Evolutionary conservation across 2,329 filamentous ascomycete species (phyloP), one percentile per base, ranked within the genome.

Genomic region (Fusarium sp.): DNA sequence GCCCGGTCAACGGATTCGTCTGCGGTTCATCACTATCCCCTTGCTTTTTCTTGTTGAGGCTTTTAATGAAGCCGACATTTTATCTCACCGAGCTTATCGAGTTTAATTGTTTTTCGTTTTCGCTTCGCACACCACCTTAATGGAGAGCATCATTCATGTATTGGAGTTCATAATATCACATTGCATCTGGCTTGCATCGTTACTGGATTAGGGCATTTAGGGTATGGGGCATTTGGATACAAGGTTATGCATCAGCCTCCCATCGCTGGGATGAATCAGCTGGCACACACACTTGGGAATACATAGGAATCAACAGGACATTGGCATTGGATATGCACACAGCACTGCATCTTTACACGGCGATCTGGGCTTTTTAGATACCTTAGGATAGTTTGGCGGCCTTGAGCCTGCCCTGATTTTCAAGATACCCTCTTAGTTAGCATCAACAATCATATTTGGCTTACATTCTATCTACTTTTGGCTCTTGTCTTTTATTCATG

Each of bases 371-470:
- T 48, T 51, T 27, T 54, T 68, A 70, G 67, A 70, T 70, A 70
- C 67, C 63, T 70, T 70, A 68, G 67, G 66, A 69, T 70, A 70
- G 66, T 54, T 58, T 40, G 59, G 59, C 58, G 63, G 67, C 63
- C 41, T 52, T 33, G 54, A 42, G 63, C 55, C 52, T 37, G 66
- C 66, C 57, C 43, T 67, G 66, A 66, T 64, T 70, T 67, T 61
- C 45, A 37, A 70, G 67, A 70, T 70, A 70, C 67, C 67, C 67
- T 47, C 46, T 51, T 66, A 69, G 60, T 63, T 63, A 67, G 49
- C 62, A 69, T 33, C 29, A 31, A 63, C 50, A 51, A 52, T 48
- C 54, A 52, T 48, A 68, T 52, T 52, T 59, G 58, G 40, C 21
- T 29, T 54, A 61, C 39, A 61, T 42, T 42, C 18, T 49, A 45